A percentile compares a stretch with the other conserved stretches of the same genome.
These are phyloP conservation scores for Boletellus ananas DNA, from an alignment of 768 basidiomycete genomes.

Conservation along the genomic window DNA sequence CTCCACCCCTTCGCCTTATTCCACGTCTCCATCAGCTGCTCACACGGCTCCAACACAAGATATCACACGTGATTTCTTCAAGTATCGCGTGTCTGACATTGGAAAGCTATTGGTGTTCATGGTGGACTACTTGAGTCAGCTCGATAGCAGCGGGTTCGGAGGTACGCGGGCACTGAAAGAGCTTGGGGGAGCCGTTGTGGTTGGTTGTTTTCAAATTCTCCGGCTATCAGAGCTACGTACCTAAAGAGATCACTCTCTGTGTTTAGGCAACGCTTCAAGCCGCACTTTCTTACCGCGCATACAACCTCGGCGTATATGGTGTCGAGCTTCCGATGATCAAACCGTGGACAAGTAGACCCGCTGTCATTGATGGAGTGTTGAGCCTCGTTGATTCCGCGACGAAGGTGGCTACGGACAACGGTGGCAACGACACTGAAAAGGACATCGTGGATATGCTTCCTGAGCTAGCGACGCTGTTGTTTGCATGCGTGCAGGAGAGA, in stretches of 20 bases:
- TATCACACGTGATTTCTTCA: constrained; percentile 80
- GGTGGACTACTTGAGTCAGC: constrained; percentile 27
- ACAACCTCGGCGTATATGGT: constrained; percentile 73
- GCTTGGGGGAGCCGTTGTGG: constrained; percentile 51
- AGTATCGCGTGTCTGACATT: constrained; percentile 59
- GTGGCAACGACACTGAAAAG: constrained; percentile 10
- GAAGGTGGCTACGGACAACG: constrained; percentile 19
- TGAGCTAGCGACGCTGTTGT: constrained; percentile 58
- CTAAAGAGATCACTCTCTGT: not conserved
- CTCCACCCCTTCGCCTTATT: constrained; percentile 12
- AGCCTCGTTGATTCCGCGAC: constrained; percentile 69
- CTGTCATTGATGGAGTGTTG: constrained; percentile 63
- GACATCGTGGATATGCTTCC: constrained; percentile 57
- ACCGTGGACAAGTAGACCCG: constrained; percentile 79
- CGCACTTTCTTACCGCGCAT: constrained; percentile 69
- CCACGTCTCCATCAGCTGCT: constrained; percentile 33
- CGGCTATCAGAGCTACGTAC: not conserved
- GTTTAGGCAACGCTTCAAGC: constrained; percentile 66
- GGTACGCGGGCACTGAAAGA: constrained; percentile 31
- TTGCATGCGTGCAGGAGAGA: constrained; percentile 64
- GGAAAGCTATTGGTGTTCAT: constrained; percentile 66
- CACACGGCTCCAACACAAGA: constrained; percentile 62
- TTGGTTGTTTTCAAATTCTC: constrained; percentile 33
- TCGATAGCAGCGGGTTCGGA: constrained; percentile 24
- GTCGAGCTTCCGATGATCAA: constrained; percentile 64